Conservation (phyloP, 352 stramenopile species). For the Peronospora destructor region DNA sequence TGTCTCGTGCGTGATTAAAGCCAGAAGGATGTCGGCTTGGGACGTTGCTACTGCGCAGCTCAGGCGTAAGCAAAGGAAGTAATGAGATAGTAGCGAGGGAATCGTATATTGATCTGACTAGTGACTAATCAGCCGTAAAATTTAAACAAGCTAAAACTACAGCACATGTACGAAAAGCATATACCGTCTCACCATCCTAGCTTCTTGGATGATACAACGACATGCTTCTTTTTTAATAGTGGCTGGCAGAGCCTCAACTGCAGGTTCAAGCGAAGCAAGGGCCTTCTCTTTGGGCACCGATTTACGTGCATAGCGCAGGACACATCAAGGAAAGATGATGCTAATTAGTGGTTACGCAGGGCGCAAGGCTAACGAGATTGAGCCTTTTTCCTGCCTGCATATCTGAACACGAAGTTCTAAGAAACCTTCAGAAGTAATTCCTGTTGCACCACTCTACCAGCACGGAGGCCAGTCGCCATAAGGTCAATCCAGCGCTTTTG, state of each 20-base stretch:
- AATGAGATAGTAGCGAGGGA: not conserved
- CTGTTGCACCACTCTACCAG: too few relatives aligned
- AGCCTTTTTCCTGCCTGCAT: not conserved
- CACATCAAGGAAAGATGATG: constrained; percentile 6
- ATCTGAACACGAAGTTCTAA: not conserved
- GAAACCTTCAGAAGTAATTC: too few relatives aligned
- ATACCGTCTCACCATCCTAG: not conserved
- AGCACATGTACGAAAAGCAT: not conserved
- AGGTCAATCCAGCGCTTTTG: too few relatives aligned
- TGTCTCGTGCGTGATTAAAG: constrained; percentile 36
- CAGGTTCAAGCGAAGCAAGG: too few relatives aligned
- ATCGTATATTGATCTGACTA: constrained; percentile 10
- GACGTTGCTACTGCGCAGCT: constrained; percentile 31
- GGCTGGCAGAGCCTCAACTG: too few relatives aligned
- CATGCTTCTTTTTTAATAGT: too few relatives aligned
- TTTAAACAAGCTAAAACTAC: constrained; percentile 7
- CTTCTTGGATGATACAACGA: not conserved
- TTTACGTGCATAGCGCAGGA: not conserved
- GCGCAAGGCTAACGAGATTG: too few relatives aligned
- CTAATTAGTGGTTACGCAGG: not conserved
- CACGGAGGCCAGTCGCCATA: too few relatives aligned
- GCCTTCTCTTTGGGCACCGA: too few relatives aligned
- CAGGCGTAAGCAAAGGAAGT: constrained; percentile 11
- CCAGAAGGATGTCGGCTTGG: constrained; percentile 36
- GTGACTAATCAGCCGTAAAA: constrained; percentile 8